Conservation (phyloP, 306 rosid species). For the Parietaria judaica region DNA sequence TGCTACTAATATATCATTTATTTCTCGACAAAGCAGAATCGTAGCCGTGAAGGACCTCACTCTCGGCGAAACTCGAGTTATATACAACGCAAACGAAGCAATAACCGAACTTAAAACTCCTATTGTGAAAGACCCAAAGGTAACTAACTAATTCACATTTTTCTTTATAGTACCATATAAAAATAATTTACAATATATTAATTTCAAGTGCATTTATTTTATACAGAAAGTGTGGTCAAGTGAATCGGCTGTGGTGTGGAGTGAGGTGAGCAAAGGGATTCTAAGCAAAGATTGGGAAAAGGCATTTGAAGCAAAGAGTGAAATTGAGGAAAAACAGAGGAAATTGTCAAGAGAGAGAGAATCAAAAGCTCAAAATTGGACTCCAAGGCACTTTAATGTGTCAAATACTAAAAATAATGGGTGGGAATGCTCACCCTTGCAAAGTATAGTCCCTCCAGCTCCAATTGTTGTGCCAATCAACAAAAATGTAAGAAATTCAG, state of each 20-base stretch:
- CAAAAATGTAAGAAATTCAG: no score
- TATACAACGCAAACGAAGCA: conserved; percentile 68
- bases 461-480: conserved; percentile 36
- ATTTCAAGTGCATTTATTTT: no score
- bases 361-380: conserved; percentile 55
- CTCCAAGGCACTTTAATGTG: conserved; percentile 57
- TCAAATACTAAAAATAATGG: conserved; percentile 52
- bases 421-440: conserved; percentile 70
- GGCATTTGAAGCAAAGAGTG: conserved; percentile 73
- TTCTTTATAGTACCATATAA: background rate
- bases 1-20: no score
- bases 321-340: conserved; percentile 68
- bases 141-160: conserved; percentile 12
- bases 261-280: conserved; percentile 57
- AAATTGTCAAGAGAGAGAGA: conserved; percentile 42
- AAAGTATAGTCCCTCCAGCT: conserved; percentile 41
- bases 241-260: conserved; percentile 71
- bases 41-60: conserved; percentile 42
- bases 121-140: conserved; percentile 41
- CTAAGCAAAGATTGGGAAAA: conserved; percentile 60
- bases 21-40: conserved; percentile 25
- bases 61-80: conserved; percentile 39
- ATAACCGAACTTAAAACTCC: conserved; percentile 64
- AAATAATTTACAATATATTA: no score
- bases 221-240: conserved; percentile 52